Base-by-base conservation (phyloP, 139 green algal species). In the Mesostigma viride region DNA sequence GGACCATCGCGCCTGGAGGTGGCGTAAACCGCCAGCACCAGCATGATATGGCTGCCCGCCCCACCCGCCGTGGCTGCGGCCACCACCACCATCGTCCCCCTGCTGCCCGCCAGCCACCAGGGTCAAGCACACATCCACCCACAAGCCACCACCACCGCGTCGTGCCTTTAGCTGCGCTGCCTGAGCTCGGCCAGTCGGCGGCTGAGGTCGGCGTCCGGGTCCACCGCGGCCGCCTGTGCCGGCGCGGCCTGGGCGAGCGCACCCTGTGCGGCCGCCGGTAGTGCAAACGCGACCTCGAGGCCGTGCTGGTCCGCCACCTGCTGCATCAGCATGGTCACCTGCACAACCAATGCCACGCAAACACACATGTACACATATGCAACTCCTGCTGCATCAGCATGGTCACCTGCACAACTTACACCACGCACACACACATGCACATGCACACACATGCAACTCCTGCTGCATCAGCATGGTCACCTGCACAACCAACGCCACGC, bases 381-480 rank as follows among this genome's bases (percentile, higher is more conserved):
- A n/a, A n/a, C n/a, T n/a, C 71, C 48, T 77, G 65, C 33, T 89
- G 82, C 87, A 98, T 85, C 20, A 98, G n/a, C n/a, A n/a, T n/a
- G n/a, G n/a, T n/a, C n/a, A n/a, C n/a, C n/a, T n/a, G n/a, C 28
- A 14, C 58, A 22, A 14, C 58, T 4, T 1, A 35, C 1, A 22
- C 58, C 31, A 31, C 8, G 28, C 17, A 46, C 58, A 35, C 8
- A 51, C 17, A 46, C 26, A 2, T 28, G 3, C 14, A 82, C 67
- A 68, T 90, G 77, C 76, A 45, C 2, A 40, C 1, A 40, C 22
- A 17, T 24, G 11, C n/a, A 46, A 20, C 14, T 64, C 71, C 48
- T 77, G 65, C 33, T 89, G 82, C 87, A 98, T 85, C 20, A 98
- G n/a, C n/a, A n/a, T n/a, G n/a, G n/a, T n/a, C n/a, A n/a, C n/a